Evolutionary conservation across 345 rosid species (phyloP).

Genomic region (Capsella bursapastoris): DNA sequence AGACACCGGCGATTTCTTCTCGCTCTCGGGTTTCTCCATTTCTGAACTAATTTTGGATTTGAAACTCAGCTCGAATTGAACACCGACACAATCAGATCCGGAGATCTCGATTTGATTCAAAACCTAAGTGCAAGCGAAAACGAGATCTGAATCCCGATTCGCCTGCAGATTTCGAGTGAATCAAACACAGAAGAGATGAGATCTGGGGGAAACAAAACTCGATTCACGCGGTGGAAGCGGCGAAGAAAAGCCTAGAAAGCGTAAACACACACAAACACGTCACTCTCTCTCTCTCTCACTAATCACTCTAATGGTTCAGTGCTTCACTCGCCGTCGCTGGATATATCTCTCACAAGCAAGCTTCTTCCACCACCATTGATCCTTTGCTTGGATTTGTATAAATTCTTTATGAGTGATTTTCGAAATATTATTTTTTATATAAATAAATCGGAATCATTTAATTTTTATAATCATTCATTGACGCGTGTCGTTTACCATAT

Average conservation of each 20-base stretch:
- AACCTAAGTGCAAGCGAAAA: constrained; percentile 36
- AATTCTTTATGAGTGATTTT: background rate
- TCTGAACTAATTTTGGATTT: constrained; percentile 5
- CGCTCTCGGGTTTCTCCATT: constrained; percentile 53
- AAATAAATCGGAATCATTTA: no score
- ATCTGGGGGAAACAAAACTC: background rate
- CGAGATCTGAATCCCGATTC: constrained; percentile 41
- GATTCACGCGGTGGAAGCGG: constrained; percentile 25
- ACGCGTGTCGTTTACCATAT: constrained; percentile 41
- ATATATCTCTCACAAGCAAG: constrained; percentile 14
- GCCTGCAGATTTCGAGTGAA: constrained; percentile 10
- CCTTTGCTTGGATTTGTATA: constrained; percentile 14
- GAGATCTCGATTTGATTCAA: constrained; percentile 7
- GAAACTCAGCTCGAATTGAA: background rate
- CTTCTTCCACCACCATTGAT: constrained; percentile 32
- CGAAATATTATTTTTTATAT: background rate
- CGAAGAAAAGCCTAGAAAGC: constrained; percentile 24
- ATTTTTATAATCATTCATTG: constrained; percentile 7
- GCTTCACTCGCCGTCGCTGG: constrained; percentile 30
- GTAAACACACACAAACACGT: constrained; percentile 9
- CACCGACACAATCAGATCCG: constrained; percentile 37
- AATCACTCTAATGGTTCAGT: background rate
- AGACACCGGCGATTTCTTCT: constrained; percentile 76
- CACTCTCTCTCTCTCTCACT: constrained; percentile 14
- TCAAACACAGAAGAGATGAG: constrained; percentile 3